A percentile compares a stretch with the other conserved stretches of the same genome.
Conservation (phyloP, 371 early-diverging fungal genomes). For the Coemansia sp. region DNA sequence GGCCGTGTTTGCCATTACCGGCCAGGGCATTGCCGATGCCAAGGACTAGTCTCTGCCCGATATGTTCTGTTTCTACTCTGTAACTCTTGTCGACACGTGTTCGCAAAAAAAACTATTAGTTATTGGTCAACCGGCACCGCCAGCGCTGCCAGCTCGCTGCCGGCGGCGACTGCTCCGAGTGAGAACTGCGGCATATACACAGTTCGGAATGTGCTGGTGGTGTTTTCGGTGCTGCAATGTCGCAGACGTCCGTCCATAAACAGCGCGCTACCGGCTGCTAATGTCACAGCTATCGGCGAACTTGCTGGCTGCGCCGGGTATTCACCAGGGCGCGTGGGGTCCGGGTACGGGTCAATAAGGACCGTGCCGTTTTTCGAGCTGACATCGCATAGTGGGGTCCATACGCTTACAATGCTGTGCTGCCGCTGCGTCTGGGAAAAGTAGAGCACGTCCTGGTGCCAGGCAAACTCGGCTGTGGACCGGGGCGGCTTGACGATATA, state of each 20-base stretch:
- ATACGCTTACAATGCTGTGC: constrained; percentile 54
- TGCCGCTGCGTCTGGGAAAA: constrained; percentile 26
- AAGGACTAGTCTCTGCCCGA: constrained; percentile 49
- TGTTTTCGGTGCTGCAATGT: constrained; percentile 60
- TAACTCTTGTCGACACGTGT: not conserved
- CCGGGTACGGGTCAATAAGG: constrained; percentile 40
- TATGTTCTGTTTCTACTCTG: not conserved
- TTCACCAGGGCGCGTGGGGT: constrained; percentile 12
- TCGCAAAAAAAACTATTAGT: not conserved
- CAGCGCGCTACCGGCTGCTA: constrained; percentile 55
- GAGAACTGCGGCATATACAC: constrained; percentile 64
- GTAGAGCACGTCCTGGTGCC: constrained; percentile 55
- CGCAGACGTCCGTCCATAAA: constrained; percentile 57
- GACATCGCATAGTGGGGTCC: constrained; percentile 57
- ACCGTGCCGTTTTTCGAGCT: constrained; percentile 49
- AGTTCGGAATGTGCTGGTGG: constrained; percentile 46
- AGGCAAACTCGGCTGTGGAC: constrained; percentile 53
- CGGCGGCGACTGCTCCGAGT: constrained; percentile 5
- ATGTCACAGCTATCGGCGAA: constrained; percentile 13
- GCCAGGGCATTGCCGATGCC: constrained; percentile 68
- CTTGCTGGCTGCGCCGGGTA: constrained; percentile 4
- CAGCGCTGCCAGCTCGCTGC: constrained; percentile 12
- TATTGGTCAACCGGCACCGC: constrained; percentile 24
- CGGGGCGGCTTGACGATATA: constrained; percentile 63
- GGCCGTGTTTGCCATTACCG: constrained; percentile 67